Evolutionary conservation across 2,329 filamentous ascomycete genomes (phyloP), one percentile per base, ranked within the genome.

Genomic region (Colletotrichum sp.): DNA sequence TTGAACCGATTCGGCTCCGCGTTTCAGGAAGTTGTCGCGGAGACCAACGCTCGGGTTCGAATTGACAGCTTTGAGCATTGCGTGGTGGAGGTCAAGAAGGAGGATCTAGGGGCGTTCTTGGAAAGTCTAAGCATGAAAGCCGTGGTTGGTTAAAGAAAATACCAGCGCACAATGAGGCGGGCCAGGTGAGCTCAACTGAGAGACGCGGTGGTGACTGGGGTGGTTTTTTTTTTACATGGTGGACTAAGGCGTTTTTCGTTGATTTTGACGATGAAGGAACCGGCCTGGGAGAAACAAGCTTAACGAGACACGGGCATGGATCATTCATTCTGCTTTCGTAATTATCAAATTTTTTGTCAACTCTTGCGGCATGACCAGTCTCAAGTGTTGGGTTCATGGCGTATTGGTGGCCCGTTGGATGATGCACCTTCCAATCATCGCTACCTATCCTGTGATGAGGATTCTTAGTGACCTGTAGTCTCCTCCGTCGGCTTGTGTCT

Each of bases 31-130:
- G 97, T 99, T 1, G 95, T 98, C 3, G 92, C 94, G 68, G 95
- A 98, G 88, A 99, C 96, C 18, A 97, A 93, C 75, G 95, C 96
- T 1, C 88, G 96, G 18, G 96, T 99, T 24, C 89, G 96, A 76
- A 98, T 98, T 82, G 97, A 99, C 85, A 98, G 95, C 84, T 99
- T 99, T 81, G 97, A 99, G 85, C 95, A 98, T 84, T 98, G 95
- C 81, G 97, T 99, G 9, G 96, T 99, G 63, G 97, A 99, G 84
- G 96, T 99, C n/a, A 93, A 93, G 85, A 98, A 98, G 87, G 97
- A 99, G 83, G 97, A 99, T 85, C 86, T 99, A 32, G 92, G 93
- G 18, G 95, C 94, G 0, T 99, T 99, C 84, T 88, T 99, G 79
- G 97, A 99, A 87, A 93, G 94, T 72, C 85, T 99, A 82, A 98